phyloP scores from a whole-genome alignment of 345 rosid genomes.

The Citrus sinensis region DNA sequence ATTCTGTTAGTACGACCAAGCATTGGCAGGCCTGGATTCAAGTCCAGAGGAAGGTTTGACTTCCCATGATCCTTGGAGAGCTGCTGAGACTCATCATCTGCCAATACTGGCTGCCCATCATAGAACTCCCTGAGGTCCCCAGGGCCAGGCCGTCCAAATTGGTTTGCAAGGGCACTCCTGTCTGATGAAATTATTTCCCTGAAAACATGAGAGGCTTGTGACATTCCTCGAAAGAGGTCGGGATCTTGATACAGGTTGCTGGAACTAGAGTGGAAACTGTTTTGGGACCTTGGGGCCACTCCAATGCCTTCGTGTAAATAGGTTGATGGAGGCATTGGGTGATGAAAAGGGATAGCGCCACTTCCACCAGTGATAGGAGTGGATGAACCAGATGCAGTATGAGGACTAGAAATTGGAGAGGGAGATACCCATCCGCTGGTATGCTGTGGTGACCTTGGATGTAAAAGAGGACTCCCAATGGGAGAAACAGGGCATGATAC shows the following conservation, averaged over 20 bases:
- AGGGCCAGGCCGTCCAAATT: constrained; percentile 24
- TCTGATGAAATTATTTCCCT: constrained; percentile 44
- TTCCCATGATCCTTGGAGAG: constrained; percentile 55
- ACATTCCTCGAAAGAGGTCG: constrained; percentile 47
- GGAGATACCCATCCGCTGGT: constrained; percentile 59
- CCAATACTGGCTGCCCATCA: constrained; percentile 48
- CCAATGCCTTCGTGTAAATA: constrained; percentile 55
- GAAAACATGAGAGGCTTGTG: constrained; percentile 48
- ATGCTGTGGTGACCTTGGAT: constrained; percentile 53
- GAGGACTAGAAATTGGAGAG: constrained; percentile 67
- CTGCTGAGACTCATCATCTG: constrained; percentile 68
- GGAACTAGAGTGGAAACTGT: constrained; percentile 34
- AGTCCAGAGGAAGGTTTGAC: constrained; percentile 47
- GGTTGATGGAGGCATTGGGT: constrained; percentile 38
- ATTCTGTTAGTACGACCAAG: constrained; percentile 38
- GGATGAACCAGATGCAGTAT: constrained; percentile 57
- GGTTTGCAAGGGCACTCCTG: constrained; percentile 37
- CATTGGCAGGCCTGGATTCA: constrained; percentile 41
- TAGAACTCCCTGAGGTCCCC: constrained; percentile 30
- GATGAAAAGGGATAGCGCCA: constrained; percentile 62
- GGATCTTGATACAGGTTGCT: constrained; percentile 44
- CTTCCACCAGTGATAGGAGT: constrained; percentile 56
- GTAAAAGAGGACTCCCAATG: constrained; percentile 54
- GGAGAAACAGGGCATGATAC: constrained; percentile 65
- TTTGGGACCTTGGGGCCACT: constrained; percentile 37